Conservation (phyloP, 148 eudicot genomes). For the Beta vulgaris region DNA sequence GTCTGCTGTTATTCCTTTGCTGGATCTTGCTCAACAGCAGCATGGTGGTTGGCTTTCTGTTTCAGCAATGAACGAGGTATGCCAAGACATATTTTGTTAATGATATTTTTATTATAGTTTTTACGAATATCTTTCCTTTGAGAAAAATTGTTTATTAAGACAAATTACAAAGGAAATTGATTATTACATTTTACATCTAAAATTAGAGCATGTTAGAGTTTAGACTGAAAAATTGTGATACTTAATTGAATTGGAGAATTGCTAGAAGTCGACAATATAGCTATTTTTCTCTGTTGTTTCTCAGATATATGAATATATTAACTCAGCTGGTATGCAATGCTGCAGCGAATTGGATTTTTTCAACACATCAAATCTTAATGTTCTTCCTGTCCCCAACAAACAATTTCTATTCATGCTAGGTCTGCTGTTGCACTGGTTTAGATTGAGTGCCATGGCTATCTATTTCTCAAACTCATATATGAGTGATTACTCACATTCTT, state of each 20-base stretch:
- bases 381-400: neutral
- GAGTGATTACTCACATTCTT: neutral
- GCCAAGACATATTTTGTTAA: conserved; percentile 1
- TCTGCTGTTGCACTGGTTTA: neutral
- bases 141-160: no score
- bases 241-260: no score
- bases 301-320: no score
- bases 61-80: conserved; percentile 98
- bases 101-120: neutral
- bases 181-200: no score
- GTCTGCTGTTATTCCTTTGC: conserved; percentile 94
- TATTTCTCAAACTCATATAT: neutral
- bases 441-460: neutral
- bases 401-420: neutral
- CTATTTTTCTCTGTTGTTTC: no score
- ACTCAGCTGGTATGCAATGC: neutral
- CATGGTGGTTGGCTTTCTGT: conserved; percentile 99
- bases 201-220: no score
- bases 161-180: no score
- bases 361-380: neutral
- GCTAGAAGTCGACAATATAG: no score
- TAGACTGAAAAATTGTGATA: no score
- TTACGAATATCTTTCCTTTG: no score
- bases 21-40: conserved; percentile 98
- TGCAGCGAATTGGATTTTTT: neutral